Percentiles rank a stretch among this genome's conserved stretches.
Conservation (phyloP, 2,329 filamentous ascomycete genomes). For the Aspergillaceae sp. region DNA sequence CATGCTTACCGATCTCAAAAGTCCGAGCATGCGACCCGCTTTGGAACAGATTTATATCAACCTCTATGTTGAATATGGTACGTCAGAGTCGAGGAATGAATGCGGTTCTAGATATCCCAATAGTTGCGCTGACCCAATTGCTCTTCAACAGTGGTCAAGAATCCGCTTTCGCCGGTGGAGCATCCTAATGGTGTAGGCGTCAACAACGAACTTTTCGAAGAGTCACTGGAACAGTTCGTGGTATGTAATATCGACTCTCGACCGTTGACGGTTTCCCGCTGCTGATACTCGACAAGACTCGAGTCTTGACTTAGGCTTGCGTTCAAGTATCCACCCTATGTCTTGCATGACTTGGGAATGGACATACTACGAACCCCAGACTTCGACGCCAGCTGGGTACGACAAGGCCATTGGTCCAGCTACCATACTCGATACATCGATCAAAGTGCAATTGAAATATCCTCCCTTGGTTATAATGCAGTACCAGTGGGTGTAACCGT, state of each 20-base stretch:
- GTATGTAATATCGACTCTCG: constrained; percentile 22
- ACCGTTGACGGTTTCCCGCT: too few species aligned
- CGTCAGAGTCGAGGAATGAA: constrained; percentile 2
- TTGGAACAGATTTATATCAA: constrained; percentile 98
- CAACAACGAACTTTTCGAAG: constrained; percentile 57
- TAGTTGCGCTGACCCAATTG: constrained; percentile 5
- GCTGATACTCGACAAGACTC: too few species aligned
- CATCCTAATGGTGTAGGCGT: constrained; percentile 55
- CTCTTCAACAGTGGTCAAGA: constrained; percentile 49
- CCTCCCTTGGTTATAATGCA: too few species aligned
- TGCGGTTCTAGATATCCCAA: neutral
- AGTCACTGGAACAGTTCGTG: constrained; percentile 46
- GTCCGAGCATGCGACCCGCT: constrained; percentile 84
- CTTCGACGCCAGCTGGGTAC: too few species aligned
- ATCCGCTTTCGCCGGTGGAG: constrained; percentile 53
- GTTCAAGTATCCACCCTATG: too few species aligned
- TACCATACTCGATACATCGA: too few species aligned
- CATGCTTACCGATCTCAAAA: constrained; percentile 85
- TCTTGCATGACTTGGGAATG: too few species aligned
- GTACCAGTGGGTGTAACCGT: too few species aligned
- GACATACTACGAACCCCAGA: too few species aligned
- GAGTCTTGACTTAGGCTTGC: too few species aligned
- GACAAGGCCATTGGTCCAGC: too few species aligned
- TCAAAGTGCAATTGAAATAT: too few species aligned
- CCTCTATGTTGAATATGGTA: constrained; percentile 91